Evolutionary conservation across 2,329 filamentous ascomycete species (phyloP).

Genomic region (Akanthomyces lecanii): DNA sequence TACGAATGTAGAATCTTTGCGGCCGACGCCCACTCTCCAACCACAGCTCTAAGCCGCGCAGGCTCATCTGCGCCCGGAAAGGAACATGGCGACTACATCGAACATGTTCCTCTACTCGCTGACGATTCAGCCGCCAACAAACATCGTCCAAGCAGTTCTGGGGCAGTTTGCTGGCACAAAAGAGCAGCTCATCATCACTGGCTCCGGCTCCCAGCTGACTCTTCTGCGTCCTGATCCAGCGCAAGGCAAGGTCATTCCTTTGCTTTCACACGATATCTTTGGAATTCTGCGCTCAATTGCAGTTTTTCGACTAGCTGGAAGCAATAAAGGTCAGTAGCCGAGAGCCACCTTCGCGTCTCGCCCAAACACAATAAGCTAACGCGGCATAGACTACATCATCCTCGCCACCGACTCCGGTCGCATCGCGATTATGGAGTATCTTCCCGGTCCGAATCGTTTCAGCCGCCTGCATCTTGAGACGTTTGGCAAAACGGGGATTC

Average conservation of each 20-base stretch:
- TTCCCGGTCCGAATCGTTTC: constrained; percentile 81
- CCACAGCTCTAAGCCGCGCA: constrained; percentile 14
- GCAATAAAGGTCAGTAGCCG: constrained; percentile 80
- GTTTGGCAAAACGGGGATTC: constrained; percentile 93
- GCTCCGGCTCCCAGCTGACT: constrained; percentile 82
- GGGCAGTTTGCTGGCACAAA: constrained; percentile 95
- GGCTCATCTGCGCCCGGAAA: constrained; percentile 32
- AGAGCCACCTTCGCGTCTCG: constrained; percentile 31
- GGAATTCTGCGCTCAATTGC: constrained; percentile 89
- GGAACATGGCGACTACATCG: constrained; percentile 89
- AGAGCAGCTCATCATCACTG: constrained; percentile 95
- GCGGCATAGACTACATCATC: constrained; percentile 80
- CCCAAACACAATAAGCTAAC: constrained; percentile 23
- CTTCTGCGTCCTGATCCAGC: constrained; percentile 81
- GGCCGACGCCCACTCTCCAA: constrained; percentile 14
- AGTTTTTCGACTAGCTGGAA: constrained; percentile 87
- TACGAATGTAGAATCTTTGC: constrained; percentile 17
- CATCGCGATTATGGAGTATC: constrained; percentile 89
- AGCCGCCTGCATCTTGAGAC: constrained; percentile 91
- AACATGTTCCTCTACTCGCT: constrained; percentile 98
- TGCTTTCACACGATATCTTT: constrained; percentile 91
- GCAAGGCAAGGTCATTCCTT: constrained; percentile 78
- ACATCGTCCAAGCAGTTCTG: constrained; percentile 83
- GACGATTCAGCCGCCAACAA: constrained; percentile 88
- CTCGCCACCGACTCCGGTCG: constrained; percentile 93